Conservation (phyloP, 2,329 filamentous ascomycete species). For the Chrysoporthe puriensis region DNA sequence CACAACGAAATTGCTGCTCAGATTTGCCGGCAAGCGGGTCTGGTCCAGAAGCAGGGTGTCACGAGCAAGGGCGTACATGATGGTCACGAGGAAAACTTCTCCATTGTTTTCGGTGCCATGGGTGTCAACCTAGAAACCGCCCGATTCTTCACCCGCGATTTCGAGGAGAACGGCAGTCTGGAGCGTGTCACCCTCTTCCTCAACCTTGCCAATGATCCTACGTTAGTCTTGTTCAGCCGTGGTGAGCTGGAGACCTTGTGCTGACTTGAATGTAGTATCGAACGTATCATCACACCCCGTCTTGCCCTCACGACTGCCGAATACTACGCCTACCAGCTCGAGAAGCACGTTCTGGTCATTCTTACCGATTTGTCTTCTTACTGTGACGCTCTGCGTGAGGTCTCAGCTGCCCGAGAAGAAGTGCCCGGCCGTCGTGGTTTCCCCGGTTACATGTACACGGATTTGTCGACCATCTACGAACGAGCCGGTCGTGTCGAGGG, state of each 20-base stretch:
- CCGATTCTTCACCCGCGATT: slow-evolving; percentile 97
- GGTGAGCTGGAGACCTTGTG: not conserved
- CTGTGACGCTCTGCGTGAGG: slow-evolving; percentile 98
- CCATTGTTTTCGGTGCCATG: slow-evolving; percentile 99
- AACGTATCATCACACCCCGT: slow-evolving; percentile 99
- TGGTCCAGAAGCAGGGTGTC: slow-evolving; percentile 77
- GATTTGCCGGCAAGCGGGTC: slow-evolving; percentile 94
- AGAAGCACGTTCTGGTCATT: slow-evolving; percentile 99
- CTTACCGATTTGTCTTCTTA: slow-evolving; percentile 97
- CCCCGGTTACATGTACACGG: slow-evolving; percentile 99
- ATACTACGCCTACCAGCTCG: slow-evolving; percentile 99
- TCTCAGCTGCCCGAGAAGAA: slow-evolving; percentile 97
- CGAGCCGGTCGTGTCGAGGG: slow-evolving; percentile 96
- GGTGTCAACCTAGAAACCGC: slow-evolving; percentile 99
- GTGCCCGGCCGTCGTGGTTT: slow-evolving; percentile 98
- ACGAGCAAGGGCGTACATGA: slow-evolving; percentile 96
- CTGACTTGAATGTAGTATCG: slow-evolving; percentile 66
- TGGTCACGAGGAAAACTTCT: slow-evolving; percentile 98
- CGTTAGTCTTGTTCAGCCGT: slow-evolving; percentile 59
- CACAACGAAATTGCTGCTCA: slow-evolving; percentile 99
- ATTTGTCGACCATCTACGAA: slow-evolving; percentile 99
- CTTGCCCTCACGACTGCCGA: slow-evolving; percentile 97
- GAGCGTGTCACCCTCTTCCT: slow-evolving; percentile 97
- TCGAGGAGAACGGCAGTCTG: slow-evolving; percentile 98
- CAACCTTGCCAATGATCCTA: slow-evolving; percentile 98